A percentile compares a stretch with the other conserved stretches of the same genome.
phyloP scores from a whole-genome alignment of 176 grass and related monocot species.

The Pontederia paniculata region DNA sequence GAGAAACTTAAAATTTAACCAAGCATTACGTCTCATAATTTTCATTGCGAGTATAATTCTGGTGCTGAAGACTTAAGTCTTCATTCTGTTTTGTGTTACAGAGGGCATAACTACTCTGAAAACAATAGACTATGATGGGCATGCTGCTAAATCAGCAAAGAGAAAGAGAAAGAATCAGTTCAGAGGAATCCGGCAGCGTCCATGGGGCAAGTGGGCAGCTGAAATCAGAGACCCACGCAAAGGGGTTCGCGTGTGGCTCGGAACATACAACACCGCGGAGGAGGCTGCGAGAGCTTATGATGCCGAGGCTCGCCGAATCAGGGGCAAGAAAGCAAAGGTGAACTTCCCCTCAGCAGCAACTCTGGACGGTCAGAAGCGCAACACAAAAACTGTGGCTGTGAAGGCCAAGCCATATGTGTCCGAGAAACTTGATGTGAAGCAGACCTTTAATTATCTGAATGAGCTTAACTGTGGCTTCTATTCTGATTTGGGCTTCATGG shows the following conservation, averaged over 20 bases:
- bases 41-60: too few species aligned
- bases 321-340: slow-evolving; percentile 7
- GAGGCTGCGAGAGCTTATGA: slow-evolving; percentile 8
- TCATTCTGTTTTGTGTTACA: background rate
- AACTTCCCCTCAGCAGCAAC: background rate
- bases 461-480: background rate
- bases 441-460: background rate
- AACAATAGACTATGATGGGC: background rate
- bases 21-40: too few species aligned
- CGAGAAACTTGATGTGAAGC: background rate
- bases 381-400: background rate
- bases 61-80: background rate
- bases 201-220: slow-evolving; percentile 1
- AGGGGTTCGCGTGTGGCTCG: slow-evolving; percentile 2
- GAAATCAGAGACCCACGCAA: slow-evolving; percentile 5
- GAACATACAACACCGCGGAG: background rate
- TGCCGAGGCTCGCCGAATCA: background rate
- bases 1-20: too few species aligned
- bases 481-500: background rate
- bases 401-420: background rate
- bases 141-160: background rate
- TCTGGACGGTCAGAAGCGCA: background rate
- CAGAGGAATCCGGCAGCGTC: background rate
- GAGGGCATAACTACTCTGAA: background rate
- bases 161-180: slow-evolving; percentile 6